Base-by-base conservation (phyloP, 305 asterid species). In the Solanum hybrid region DNA sequence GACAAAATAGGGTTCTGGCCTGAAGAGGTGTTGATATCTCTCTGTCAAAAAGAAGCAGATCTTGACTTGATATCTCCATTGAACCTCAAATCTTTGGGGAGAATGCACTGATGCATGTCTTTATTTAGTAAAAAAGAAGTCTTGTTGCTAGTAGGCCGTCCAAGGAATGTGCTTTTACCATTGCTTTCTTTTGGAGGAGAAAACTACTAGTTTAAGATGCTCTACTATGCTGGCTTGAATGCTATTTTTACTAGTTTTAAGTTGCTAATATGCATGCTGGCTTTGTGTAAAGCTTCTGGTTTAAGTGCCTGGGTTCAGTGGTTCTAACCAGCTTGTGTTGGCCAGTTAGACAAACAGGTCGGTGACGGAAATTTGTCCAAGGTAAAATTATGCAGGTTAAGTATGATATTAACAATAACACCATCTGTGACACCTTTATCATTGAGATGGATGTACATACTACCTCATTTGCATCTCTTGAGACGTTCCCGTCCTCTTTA, bases 141-240 rank as follows among this genome's bases (percentile, higher is more conserved):
- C 75, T 29, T 17, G 27, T 45, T 17, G 88, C 88, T 45, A 29
- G 39, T 84, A 84, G 73, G 41, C 88, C 12, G 45, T 51, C 77
- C 88, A 20, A 84, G 88, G 88, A 84, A 51, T 2, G 22, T 84
- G 88, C 41, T 84, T 84, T 84, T 84, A 31, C 88, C 77, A 9
- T 84, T 84, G 88, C 88, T 84, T 84, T 84, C 41, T 51, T 84
- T 31, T 51, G 88, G 88, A 84, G 88, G 88, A 51, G 88, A 51
- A 84, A 51, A 51, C 76, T 84, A 51, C 76, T 84, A 51, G 76
- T 84, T 84, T 84, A 84, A 51, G 76, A 31, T 84, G 88, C 88
- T 84, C 88, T 10, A 20, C 88, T 84, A 22, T 11, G n/a, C 77
- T 31, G 77, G 75, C 76, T 31, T 84, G 76, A 84, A 84, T 29